phyloP scores from a whole-genome alignment of 352 stramenopile species.

The Discostella stelligera region DNA sequence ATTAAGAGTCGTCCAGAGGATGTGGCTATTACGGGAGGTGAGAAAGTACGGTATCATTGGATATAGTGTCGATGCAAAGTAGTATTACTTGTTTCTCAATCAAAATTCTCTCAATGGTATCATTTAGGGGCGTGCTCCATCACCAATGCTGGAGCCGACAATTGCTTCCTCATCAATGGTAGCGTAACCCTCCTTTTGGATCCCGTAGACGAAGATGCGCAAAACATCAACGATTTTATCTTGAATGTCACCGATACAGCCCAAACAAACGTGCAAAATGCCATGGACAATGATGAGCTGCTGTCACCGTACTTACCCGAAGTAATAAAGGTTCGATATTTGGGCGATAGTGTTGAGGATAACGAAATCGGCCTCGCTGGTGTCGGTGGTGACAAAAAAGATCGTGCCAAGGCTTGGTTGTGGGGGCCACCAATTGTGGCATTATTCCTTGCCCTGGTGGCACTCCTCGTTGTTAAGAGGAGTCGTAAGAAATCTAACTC shows the following conservation, averaged over 20 bases:
- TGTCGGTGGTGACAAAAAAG: neutral
- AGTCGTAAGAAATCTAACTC: conserved; percentile 4
- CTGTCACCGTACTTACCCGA: conserved; percentile 21
- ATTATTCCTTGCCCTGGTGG: conserved; percentile 10
- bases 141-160: conserved; percentile 20
- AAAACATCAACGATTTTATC: conserved; percentile 6
- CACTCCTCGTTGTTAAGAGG: conserved; percentile 15
- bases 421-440: neutral
- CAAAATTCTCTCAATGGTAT: neutral
- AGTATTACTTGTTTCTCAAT: neutral
- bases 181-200: conserved; percentile 28
- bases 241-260: conserved; percentile 21
- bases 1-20: conserved; percentile 34
- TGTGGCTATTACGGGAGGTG: conserved; percentile 21
- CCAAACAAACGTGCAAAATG: conserved; percentile 5
- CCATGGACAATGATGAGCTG: conserved; percentile 37
- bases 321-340: conserved; percentile 47
- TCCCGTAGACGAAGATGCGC: conserved; percentile 4
- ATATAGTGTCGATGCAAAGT: neutral
- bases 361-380: conserved; percentile 4
- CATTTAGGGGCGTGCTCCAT: conserved; percentile 23
- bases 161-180: conserved; percentile 43
- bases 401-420: conserved; percentile 15
- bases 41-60: neutral
- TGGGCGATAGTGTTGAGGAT: conserved; percentile 41